phyloP scores from a whole-genome alignment of 257 asterid species.

The Nicotiana attenuata region DNA sequence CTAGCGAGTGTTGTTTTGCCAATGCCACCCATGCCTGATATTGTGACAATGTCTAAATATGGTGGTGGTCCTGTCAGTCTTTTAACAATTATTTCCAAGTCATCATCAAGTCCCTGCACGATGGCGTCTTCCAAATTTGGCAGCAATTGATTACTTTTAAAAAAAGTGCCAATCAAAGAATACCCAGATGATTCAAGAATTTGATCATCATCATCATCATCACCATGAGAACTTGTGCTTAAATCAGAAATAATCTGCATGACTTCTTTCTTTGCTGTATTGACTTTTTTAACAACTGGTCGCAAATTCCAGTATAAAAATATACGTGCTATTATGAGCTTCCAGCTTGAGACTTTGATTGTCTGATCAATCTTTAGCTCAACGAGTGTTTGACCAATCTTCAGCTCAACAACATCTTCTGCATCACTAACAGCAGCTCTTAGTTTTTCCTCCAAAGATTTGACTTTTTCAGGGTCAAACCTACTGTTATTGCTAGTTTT shows the following conservation, averaged over 20 bases:
- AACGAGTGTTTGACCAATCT: neutral
- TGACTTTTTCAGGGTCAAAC: neutral
- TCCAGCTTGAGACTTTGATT: neutral
- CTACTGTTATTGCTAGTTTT: neutral
- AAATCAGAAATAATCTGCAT: neutral
- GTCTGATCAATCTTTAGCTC: neutral
- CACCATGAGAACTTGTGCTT: too few relatives aligned
- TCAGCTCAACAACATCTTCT: neutral
- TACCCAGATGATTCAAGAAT: neutral
- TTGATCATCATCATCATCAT: too few relatives aligned
- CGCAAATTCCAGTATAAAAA: neutral
- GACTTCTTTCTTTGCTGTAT: neutral
- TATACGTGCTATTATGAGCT: neutral
- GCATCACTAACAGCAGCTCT: neutral
- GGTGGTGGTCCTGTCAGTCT: neutral
- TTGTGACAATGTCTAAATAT: neutral
- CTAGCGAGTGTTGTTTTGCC: slow-evolving; percentile 1
- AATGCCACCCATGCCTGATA: neutral
- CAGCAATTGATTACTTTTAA: neutral
- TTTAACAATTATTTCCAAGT: too few relatives aligned
- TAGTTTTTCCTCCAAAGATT: neutral
- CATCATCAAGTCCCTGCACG: neutral
- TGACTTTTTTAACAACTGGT: neutral
- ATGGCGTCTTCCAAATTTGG: neutral
- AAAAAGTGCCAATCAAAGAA: neutral